Base-by-base conservation (phyloP, 2,329 filamentous ascomycete genomes). In the Nothophoma quercina region DNA sequence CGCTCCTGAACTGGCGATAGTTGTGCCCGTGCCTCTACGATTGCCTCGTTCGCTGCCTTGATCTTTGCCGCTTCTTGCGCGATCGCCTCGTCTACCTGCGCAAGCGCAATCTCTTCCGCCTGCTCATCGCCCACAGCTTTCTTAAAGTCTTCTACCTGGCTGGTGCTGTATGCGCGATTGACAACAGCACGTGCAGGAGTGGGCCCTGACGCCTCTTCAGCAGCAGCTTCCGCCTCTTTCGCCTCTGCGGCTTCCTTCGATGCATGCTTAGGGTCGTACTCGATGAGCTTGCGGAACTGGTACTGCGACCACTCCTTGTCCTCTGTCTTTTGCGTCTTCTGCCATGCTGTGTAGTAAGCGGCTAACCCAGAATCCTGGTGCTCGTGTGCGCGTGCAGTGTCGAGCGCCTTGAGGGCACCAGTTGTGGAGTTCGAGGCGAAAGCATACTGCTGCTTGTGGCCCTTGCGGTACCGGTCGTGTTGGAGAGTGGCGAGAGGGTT, bases 271-370 rank as follows among this genome's bases (percentile, higher is more conserved):
- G 78, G 82, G 79, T 95, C 93, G 91, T 93, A 96, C 71, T 95
- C 93, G 65, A 97, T 91, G 59, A 88, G 85, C 75, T 91, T 89
- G 49, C 88, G 89, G 72, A 96, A 93, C 74, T 96, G 90, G 68
- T 92, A 96, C 73, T 96, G 91, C 34, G 88, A 88, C 91, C 91
- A 96, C 72, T 97, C 93, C 62, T 88, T 86, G 42, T 91, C 88
- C 39, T 87, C 88, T 41, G 83, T 81, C 53, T 82, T 82, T 72
- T 93, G 87, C 59, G 88, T 85, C 73, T 89, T 88, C 75, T 93
- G 91, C 80, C 95, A 89, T 47, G 91, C 90, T 74, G 95, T 91
- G 68, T 92, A 96, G 77, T 96, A 97, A 65, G 91, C 92, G 58
- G 93, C 92, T 82, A 98, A 72, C 55, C 88, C 89, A 58, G 71